A percentile compares a stretch with the other conserved stretches of the same genome.
Evolutionary conservation across 2,329 filamentous ascomycete species (phyloP).

Genomic region (Fusarium irregulare): DNA sequence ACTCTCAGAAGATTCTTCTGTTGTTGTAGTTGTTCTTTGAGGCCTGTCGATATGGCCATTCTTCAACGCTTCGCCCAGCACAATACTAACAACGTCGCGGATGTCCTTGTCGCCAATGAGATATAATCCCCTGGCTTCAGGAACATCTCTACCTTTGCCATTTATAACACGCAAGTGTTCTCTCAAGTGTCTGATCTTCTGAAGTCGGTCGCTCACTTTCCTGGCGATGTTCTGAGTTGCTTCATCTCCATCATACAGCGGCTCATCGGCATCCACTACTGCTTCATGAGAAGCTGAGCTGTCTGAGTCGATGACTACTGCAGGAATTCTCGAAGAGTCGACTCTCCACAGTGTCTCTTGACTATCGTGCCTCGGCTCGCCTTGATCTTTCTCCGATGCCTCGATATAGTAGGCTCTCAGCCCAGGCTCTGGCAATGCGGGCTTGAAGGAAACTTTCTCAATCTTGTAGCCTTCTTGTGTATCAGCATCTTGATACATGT

Average conservation of each 20-base stretch:
- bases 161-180: slow-evolving; percentile 32
- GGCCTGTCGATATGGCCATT: not conserved
- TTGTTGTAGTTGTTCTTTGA: slow-evolving; percentile 14
- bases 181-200: slow-evolving; percentile 24
- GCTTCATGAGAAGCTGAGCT: not conserved
- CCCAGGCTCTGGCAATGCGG: slow-evolving; percentile 9
- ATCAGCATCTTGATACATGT: slow-evolving; percentile 25
- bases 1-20: slow-evolving; percentile 6
- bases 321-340: not conserved
- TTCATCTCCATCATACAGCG: slow-evolving; percentile 16
- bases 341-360: slow-evolving; percentile 21
- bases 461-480: slow-evolving; percentile 10
- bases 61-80: slow-evolving; percentile 31
- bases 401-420: slow-evolving; percentile 21
- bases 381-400: slow-evolving; percentile 22
- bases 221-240: slow-evolving; percentile 25
- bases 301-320: not conserved
- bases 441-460: slow-evolving; percentile 28
- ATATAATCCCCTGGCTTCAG: slow-evolving; percentile 33
- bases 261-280: not conserved
- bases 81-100: slow-evolving; percentile 39
- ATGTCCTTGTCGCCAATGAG: slow-evolving; percentile 42
- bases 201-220: slow-evolving; percentile 40
- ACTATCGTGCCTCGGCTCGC: not conserved
- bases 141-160: slow-evolving; percentile 19